Percentiles rank a stretch among this genome's conserved stretches.
Evolutionary conservation across 176 grass and related monocot species (phyloP).

Genomic region (Chloris gayana): DNA sequence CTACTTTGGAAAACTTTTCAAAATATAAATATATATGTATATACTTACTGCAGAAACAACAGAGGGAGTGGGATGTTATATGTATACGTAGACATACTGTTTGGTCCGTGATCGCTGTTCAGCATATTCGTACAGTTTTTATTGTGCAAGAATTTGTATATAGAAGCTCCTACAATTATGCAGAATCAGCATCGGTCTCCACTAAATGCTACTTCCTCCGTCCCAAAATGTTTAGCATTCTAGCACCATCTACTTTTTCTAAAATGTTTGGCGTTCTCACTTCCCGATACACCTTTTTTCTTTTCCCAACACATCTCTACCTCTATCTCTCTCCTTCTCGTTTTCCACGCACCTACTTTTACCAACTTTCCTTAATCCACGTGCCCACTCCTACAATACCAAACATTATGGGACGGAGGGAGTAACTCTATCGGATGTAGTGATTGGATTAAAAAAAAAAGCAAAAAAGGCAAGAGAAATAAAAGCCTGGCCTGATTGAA

Average conservation of each 20-base stretch:
- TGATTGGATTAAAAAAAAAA: background rate
- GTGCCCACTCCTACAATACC: too few species aligned
- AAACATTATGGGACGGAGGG: too few species aligned
- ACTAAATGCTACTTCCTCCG: background rate
- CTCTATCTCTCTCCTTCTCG: too few species aligned
- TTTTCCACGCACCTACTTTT: too few species aligned
- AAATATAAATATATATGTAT: background rate
- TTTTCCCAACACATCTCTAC: too few species aligned
- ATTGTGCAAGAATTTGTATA: background rate
- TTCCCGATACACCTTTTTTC: too few species aligned
- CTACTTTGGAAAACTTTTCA: background rate
- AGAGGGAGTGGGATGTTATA: background rate
- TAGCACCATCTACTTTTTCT: too few species aligned
- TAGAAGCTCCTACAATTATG: background rate
- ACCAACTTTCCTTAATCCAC: too few species aligned
- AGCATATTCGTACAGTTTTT: background rate
- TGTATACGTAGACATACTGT: background rate
- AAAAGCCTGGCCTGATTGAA: background rate
- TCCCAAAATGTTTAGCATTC: too few species aligned
- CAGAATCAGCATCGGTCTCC: background rate
- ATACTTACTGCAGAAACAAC: background rate
- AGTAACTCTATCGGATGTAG: background rate
- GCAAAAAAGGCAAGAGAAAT: background rate
- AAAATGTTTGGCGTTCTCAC: too few species aligned
- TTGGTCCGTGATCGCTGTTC: background rate